Conservation (phyloP, 192 early-diverging fungal species). For the Spizellomyces sp. region DNA sequence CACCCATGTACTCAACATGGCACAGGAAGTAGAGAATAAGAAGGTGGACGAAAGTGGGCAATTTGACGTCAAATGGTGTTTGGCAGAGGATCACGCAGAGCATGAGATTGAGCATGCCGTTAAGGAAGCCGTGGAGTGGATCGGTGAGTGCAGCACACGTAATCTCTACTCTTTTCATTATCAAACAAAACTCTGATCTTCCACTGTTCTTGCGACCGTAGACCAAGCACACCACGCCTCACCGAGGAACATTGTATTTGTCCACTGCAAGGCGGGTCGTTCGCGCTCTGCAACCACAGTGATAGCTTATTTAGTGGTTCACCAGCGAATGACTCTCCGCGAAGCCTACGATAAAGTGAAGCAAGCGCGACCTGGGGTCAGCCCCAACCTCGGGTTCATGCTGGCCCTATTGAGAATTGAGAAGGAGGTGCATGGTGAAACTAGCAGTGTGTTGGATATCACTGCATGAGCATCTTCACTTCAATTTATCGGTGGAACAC, state of each 20-base stretch:
- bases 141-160: conserved; percentile 49
- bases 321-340: conserved; percentile 62
- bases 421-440: conserved; percentile 53
- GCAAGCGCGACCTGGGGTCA: conserved; percentile 64
- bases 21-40: conserved; percentile 65
- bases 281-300: conserved; percentile 71
- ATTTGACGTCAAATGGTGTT: conserved; percentile 49
- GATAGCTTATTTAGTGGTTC: conserved; percentile 66
- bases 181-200: background rate
- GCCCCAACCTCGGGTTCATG: conserved; percentile 79
- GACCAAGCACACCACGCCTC: conserved; percentile 39
- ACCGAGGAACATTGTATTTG: conserved; percentile 56
- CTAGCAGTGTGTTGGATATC: conserved; percentile 1
- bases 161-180: background rate
- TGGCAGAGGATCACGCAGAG: conserved; percentile 65
- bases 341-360: conserved; percentile 70
- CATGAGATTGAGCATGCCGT: conserved; percentile 66
- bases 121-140: conserved; percentile 65
- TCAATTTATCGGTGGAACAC: no score
- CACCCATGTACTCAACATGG: conserved; percentile 76
- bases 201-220: conserved; percentile 5
- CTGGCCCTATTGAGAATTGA: conserved; percentile 70
- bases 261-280: conserved; percentile 78
- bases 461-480: background rate
- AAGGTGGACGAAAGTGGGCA: conserved; percentile 41